Evolutionary conservation across 148 eudicot species (phyloP).

Genomic region (Polygonum maritimum): DNA sequence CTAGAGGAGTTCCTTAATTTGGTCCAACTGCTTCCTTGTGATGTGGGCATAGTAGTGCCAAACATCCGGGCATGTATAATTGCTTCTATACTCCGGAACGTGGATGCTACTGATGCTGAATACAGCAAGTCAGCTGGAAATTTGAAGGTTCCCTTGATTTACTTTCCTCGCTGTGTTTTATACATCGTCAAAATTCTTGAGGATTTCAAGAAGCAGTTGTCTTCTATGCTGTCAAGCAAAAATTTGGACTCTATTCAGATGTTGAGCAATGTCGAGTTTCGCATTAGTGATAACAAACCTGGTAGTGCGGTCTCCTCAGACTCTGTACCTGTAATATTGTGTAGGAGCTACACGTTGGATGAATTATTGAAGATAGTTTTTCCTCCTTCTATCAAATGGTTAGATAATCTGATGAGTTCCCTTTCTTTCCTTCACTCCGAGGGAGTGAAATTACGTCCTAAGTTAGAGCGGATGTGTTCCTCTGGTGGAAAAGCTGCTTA

Average conservation of each 20-base stretch:
- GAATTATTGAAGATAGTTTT: slow-evolving; percentile 59
- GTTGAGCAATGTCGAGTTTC: slow-evolving; percentile 21
- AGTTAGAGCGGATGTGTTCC: slow-evolving; percentile 67
- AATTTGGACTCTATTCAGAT: slow-evolving; percentile 25
- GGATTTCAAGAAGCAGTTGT: slow-evolving; percentile 41
- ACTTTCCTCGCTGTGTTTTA: slow-evolving; percentile 65
- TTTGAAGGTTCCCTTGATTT: slow-evolving; percentile 60
- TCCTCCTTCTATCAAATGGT: slow-evolving; percentile 61
- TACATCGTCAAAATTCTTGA: slow-evolving; percentile 59
- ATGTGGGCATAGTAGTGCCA: slow-evolving; percentile 43
- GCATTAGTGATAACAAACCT: slow-evolving; percentile 29
- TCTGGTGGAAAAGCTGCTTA: slow-evolving; percentile 45
- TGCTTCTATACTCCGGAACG: slow-evolving; percentile 51
- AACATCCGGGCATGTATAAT: slow-evolving; percentile 61
- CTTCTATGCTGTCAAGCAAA: slow-evolving; percentile 30
- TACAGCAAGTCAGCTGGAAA: slow-evolving; percentile 42
- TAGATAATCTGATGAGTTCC: slow-evolving; percentile 71
- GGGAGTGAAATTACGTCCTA: slow-evolving; percentile 72
- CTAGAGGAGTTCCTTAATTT: slow-evolving; percentile 78
- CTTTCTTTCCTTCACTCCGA: slow-evolving; percentile 70
- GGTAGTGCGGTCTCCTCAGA: neutral
- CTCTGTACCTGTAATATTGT: slow-evolving; percentile 32
- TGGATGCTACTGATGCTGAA: slow-evolving; percentile 54
- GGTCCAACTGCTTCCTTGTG: slow-evolving; percentile 45
- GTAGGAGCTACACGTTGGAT: slow-evolving; percentile 41